Evolutionary conservation across 2,329 filamentous ascomycete genomes (phyloP).

Genomic region (Botrytis fabae): DNA sequence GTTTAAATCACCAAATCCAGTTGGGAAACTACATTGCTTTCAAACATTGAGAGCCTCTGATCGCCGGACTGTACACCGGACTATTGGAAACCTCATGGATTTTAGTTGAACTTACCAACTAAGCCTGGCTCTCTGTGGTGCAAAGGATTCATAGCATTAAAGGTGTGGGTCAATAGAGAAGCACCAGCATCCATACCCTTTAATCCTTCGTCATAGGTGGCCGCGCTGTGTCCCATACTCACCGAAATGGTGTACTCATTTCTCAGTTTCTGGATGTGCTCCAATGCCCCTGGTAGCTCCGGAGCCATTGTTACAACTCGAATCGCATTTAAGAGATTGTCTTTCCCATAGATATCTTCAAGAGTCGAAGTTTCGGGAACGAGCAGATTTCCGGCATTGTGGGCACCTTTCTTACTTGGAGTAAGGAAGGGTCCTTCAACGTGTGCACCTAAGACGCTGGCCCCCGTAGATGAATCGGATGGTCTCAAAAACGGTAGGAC

Average conservation of each 20-base stretch:
- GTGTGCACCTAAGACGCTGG: conserved; percentile 57
- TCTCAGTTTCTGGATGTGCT: conserved; percentile 47
- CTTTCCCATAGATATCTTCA: conserved; percentile 48
- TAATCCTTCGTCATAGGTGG: conserved; percentile 49
- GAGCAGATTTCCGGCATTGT: conserved; percentile 41
- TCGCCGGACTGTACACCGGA: neutral
- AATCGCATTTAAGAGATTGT: conserved; percentile 44
- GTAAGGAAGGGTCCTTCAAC: conserved; percentile 57
- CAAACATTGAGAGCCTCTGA: neutral
- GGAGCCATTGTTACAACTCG: conserved; percentile 55
- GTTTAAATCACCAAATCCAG: neutral
- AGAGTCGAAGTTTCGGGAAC: conserved; percentile 30
- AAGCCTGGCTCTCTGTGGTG: conserved; percentile 53
- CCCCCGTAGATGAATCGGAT: conserved; percentile 44
- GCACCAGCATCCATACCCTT: conserved; percentile 50
- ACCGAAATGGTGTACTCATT: conserved; percentile 35
- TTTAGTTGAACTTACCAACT: conserved; percentile 42
- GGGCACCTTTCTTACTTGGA: conserved; percentile 54
- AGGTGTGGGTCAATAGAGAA: conserved; percentile 53
- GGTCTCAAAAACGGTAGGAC: conserved; percentile 50
- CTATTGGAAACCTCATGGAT: neutral
- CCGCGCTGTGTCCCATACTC: conserved; percentile 48
- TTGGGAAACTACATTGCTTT: neutral
- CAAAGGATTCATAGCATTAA: conserved; percentile 55
- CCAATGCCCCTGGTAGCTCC: conserved; percentile 47